These are phyloP conservation scores for Cadophora luteo-olivacea DNA, from an alignment of 2,329 filamentous ascomycete genomes.

Conservation along the genomic window DNA sequence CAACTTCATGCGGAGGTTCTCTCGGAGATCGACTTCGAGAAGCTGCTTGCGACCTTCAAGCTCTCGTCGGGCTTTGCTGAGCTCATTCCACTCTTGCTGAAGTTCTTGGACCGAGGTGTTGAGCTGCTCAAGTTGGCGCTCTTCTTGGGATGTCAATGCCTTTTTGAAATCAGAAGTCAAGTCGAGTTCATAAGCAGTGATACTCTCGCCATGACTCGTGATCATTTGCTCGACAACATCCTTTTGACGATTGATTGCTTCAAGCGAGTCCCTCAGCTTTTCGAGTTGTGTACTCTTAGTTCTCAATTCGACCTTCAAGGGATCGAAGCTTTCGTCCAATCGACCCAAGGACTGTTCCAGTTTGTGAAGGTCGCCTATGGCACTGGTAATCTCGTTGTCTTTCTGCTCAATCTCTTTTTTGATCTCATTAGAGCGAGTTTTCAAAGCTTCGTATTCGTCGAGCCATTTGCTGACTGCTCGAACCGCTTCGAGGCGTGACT, in stretches of 20 bases:
- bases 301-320: constrained; percentile 77
- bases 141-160: constrained; percentile 81
- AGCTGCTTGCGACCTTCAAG: constrained; percentile 82
- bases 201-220: constrained; percentile 76
- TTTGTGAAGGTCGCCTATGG: constrained; percentile 85
- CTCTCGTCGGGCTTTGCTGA: constrained; percentile 76
- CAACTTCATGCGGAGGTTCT: constrained; percentile 85
- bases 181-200: constrained; percentile 80
- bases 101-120: constrained; percentile 74
- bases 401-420: constrained; percentile 75
- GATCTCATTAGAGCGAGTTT: constrained; percentile 69
- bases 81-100: constrained; percentile 76
- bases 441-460: constrained; percentile 73
- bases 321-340: constrained; percentile 82
- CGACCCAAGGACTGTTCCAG: constrained; percentile 79
- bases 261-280: constrained; percentile 74
- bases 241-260: constrained; percentile 67
- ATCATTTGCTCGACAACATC: constrained; percentile 78
- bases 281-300: constrained; percentile 78
- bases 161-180: constrained; percentile 91
- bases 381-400: constrained; percentile 87
- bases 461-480: constrained; percentile 77
- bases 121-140: constrained; percentile 77
- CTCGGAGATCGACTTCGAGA: constrained; percentile 85
- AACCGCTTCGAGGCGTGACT: constrained; percentile 86